Percentiles rank a stretch among this genome's conserved stretches.
Evolutionary conservation across 2,329 filamentous ascomycete species (phyloP).

Genomic region (Calcarisporium arbuscula): DNA sequence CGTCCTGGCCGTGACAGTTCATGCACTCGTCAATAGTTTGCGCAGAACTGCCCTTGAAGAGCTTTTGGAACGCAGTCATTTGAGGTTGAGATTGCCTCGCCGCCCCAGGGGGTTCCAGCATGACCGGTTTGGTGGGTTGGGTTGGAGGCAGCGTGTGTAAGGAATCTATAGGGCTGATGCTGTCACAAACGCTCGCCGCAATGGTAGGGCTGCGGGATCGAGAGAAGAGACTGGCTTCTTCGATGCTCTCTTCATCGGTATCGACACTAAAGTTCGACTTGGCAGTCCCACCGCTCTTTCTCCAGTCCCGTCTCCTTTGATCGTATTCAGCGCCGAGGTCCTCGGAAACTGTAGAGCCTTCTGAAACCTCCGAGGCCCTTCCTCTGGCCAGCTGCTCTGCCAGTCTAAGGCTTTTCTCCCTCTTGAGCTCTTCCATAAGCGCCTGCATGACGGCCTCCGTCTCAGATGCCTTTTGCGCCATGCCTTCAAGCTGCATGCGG

Average conservation of each 20-base stretch:
- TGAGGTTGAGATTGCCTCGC: conserved; percentile 29
- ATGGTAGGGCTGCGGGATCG: conserved; percentile 51
- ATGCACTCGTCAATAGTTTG: conserved; percentile 30
- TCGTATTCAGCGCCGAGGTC: conserved; percentile 51
- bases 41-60: conserved; percentile 33
- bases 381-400: conserved; percentile 30
- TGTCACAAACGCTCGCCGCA: conserved; percentile 28
- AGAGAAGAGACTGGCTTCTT: conserved; percentile 54
- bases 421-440: conserved; percentile 43
- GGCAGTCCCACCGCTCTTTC: conserved; percentile 36
- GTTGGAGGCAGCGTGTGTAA: conserved; percentile 7
- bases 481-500: conserved; percentile 53
- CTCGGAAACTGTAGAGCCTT: conserved; percentile 41
- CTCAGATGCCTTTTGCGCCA: conserved; percentile 46
- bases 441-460: conserved; percentile 46
- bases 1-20: conserved; percentile 53
- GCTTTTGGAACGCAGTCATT: conserved; percentile 33
- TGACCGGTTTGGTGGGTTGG: conserved; percentile 16
- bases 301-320: conserved; percentile 32
- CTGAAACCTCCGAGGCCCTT: conserved; percentile 20
- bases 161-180: conserved; percentile 17
- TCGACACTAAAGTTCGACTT: conserved; percentile 38
- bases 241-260: conserved; percentile 46
- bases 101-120: conserved; percentile 17
- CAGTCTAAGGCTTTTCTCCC: conserved; percentile 41